phyloP scores from a whole-genome alignment of 345 rosid genomes.

The Arabidopsis thaliana region TAIR10.1 NC_003071.7:19610001-19610500 shows the following conservation, averaged over 20 bases:
- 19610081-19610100: no score
- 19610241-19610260: neutral
- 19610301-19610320: neutral
- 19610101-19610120: neutral
- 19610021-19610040: no score
- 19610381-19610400: constrained; percentile 34
- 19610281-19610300: neutral
- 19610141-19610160: neutral
- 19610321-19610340: constrained; percentile 17
- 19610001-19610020: no score
- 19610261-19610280: no score
- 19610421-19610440: constrained; percentile 8
- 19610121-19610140: neutral
- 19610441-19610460: neutral
- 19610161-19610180: neutral
- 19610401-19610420: constrained; percentile 27
- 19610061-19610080: no score
- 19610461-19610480: neutral
- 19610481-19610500: constrained; percentile 16
- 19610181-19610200: neutral
- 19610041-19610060: no score
- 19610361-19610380: constrained; percentile 28
- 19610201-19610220: neutral
- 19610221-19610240: neutral
- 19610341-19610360: constrained; percentile 43